phyloP scores from a whole-genome alignment of 2,329 filamentous ascomycete species.

The Coniochaeta sp. region DNA sequence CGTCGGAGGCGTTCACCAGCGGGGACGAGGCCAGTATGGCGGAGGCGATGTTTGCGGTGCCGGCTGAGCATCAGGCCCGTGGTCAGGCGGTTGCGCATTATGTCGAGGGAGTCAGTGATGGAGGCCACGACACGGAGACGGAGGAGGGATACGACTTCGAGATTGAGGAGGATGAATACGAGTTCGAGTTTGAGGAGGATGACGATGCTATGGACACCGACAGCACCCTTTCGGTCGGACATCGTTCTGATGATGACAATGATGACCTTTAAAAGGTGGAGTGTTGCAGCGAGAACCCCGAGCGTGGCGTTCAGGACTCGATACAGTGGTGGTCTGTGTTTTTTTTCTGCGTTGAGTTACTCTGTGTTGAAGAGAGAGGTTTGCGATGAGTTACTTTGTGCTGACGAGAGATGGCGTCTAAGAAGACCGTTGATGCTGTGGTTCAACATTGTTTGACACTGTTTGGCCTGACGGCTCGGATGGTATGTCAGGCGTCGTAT shows the following conservation, averaged over 20 bases:
- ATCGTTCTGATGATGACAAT: background rate
- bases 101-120: background rate
- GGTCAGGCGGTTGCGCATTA: background rate
- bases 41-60: background rate
- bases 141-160: conserved; percentile 21
- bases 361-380: too few species aligned
- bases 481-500: too few species aligned
- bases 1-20: conserved; percentile 21
- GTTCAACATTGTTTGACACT: too few species aligned
- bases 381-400: too few species aligned
- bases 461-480: too few species aligned
- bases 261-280: too few species aligned
- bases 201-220: background rate
- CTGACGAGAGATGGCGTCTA: too few species aligned
- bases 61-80: background rate
- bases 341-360: too few species aligned
- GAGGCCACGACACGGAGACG: background rate
- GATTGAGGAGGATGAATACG: conserved; percentile 9
- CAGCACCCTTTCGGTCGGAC: background rate
- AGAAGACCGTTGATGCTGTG: too few species aligned
- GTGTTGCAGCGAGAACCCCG: too few species aligned
- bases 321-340: too few species aligned
- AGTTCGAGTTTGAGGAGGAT: conserved; percentile 15
- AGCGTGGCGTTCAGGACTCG: background rate
- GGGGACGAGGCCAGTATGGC: conserved; percentile 21